These are phyloP conservation scores for Alternaria postmessia DNA, from an alignment of 2,329 filamentous ascomycete genomes.

Conservation along the genomic window DNA sequence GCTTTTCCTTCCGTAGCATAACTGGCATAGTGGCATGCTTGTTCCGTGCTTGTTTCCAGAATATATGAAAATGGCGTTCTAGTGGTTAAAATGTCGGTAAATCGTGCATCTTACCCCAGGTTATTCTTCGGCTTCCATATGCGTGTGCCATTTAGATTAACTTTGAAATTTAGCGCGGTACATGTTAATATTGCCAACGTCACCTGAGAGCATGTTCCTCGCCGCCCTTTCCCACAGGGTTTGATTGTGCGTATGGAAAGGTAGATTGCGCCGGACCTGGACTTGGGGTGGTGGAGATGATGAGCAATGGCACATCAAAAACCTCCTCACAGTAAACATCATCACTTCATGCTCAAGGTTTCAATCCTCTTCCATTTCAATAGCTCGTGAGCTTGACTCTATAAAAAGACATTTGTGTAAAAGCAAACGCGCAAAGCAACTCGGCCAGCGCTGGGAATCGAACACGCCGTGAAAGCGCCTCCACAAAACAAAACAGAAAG, in stretches of 20 bases:
- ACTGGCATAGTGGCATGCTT: slow-evolving; percentile 9
- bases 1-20: slow-evolving; percentile 14
- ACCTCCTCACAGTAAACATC: too few species aligned
- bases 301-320: background rate
- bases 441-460: slow-evolving; percentile 17
- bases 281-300: background rate
- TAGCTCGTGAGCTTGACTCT: slow-evolving; percentile 6
- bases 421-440: slow-evolving; percentile 8
- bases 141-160: slow-evolving; percentile 17
- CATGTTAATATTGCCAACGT: slow-evolving; percentile 15
- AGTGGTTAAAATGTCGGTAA: slow-evolving; percentile 19
- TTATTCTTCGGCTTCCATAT: background rate
- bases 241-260: slow-evolving; percentile 3
- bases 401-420: slow-evolving; percentile 5
- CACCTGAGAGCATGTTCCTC: background rate
- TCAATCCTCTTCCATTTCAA: slow-evolving; percentile 8
- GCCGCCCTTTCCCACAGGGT: slow-evolving; percentile 1
- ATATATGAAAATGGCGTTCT: slow-evolving; percentile 10
- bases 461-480: slow-evolving; percentile 9
- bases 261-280: slow-evolving; percentile 4
- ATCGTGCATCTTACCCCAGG: background rate
- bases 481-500: background rate
- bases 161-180: slow-evolving; percentile 14
- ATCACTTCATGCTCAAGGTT: background rate
- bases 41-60: slow-evolving; percentile 12